A percentile compares a stretch with the other conserved stretches of the same genome.
phyloP scores from a whole-genome alignment of 1,284 basidiomycete species.

The Trichosporon ovoides region DNA sequence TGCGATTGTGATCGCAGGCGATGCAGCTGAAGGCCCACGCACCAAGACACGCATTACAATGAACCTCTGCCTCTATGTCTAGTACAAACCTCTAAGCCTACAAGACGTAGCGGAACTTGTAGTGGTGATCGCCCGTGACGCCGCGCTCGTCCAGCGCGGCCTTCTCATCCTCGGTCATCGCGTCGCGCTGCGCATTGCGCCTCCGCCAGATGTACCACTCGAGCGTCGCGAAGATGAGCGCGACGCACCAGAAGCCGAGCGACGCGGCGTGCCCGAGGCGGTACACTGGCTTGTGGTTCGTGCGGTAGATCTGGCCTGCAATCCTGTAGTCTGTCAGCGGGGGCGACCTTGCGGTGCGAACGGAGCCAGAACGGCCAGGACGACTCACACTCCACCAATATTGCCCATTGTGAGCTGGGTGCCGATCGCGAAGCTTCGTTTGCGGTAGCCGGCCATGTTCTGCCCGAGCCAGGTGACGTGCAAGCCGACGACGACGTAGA shows the following conservation, averaged over 20 bases:
- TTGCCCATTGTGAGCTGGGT: slow-evolving; percentile 31
- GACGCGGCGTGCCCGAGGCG: slow-evolving; percentile 6
- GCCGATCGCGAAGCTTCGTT: slow-evolving; percentile 25
- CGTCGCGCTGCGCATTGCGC: slow-evolving; percentile 2
- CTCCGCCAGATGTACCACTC: slow-evolving; percentile 11
- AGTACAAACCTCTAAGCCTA: background rate
- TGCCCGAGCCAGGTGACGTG: slow-evolving; percentile 24
- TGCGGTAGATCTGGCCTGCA: slow-evolving; percentile 12
- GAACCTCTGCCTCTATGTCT: slow-evolving; percentile 1
- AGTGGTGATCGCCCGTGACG: slow-evolving; percentile 9
- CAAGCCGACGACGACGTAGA: slow-evolving; percentile 26
- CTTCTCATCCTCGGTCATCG: slow-evolving; percentile 5
- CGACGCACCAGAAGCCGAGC: slow-evolving; percentile 7
- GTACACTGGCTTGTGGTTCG: slow-evolving; percentile 8
- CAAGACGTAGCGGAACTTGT: slow-evolving; percentile 9
- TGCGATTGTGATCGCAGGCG: no score
- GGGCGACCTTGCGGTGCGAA: no score
- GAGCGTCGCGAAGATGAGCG: slow-evolving; percentile 4
- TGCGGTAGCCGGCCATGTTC: slow-evolving; percentile 24
- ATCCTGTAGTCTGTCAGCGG: background rate
- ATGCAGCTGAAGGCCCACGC: no score
- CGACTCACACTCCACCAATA: slow-evolving; percentile 10
- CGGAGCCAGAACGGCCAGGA: background rate
- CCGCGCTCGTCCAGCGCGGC: background rate
- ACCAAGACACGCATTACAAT: background rate